Base-by-base conservation (phyloP, 2,329 filamentous ascomycete genomes). In the Chaetomium sp. region DNA sequence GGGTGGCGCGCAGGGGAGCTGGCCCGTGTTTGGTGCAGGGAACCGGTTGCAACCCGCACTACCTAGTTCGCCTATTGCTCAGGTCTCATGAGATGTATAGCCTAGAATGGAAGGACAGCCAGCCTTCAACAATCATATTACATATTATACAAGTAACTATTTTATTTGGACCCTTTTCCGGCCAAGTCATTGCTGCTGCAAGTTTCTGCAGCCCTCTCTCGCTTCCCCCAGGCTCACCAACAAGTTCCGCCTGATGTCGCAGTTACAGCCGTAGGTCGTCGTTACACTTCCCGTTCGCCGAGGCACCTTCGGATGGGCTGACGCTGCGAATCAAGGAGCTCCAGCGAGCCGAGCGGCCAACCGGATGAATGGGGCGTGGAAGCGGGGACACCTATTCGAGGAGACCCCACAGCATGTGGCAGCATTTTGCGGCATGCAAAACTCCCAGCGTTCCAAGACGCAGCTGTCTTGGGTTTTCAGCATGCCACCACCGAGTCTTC, bases 351-450 rank as follows among this genome's bases (percentile, higher is more conserved):
- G 66, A 64, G 62, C 70, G 69, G 69, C 63, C 69, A 65, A 63
- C 63, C 70, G 70, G 70, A 64, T 70, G 70, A 70, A 71, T 68
- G 66, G 67, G 67, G 63, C 62, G 23, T 63, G 57, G 35, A 64
- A 62, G 56, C 51, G 58, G 61, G 65, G 58, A 60, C 27, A 29
- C 55, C 47, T 4, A 5, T 42, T 42, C 38, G 16, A n/a, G n/a
- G 57, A 38, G 31, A 53, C 56, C 57, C 62, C 54, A 62, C 63
- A 42, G 54, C 64, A 68, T 64, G 62, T 67, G 65, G 60, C 29
- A n/a, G 29, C 25, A 13, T 25, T 27, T n/a, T 47, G n/a, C 9
- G 9, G 8, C 21, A 8, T n/a, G 45, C 45, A 23, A 47, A 47
- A 12, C 2, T 19, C 9, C n/a, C 27, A 29, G 27, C 27, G 27